Base-by-base conservation (phyloP, 2,329 filamentous ascomycete species). In the Volutella citrinella region DNA sequence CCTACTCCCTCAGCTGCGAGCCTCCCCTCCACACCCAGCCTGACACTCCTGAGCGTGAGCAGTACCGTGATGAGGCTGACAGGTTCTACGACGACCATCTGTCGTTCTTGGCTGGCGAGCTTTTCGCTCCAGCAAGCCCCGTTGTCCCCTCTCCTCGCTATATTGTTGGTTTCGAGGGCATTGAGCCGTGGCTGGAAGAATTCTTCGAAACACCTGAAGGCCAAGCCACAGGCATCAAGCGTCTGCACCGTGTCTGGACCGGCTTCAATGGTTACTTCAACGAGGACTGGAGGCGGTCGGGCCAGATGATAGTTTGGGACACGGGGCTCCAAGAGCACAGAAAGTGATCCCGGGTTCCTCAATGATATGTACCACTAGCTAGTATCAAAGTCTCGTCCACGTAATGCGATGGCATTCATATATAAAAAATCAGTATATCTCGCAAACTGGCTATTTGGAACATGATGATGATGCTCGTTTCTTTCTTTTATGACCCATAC, bases 21-120 rank as follows among this genome's bases (percentile, higher is more conserved):
- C 93, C 93, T 3, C 93, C 93, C 0, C 65, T 98, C 10, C 66
- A 82, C 50, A 77, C 78, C 0, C 57, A 57, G 3, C 71, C 89
- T 1, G 68, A 73, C 17, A 69, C 75, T 0, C 59, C 63, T 6
- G 75, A 86, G 55, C 79, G 90, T 25, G 68, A 65, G 2, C 55
- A 55, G 3, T 98, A 98, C 61, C 67, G 84, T 12, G 90, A 96
- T 58, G 91, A 98, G 67, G 90, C 89, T 7, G 90, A 95, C 57
- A 74, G 82, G 27, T 98, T 98, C 67, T 97, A 95, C 63, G 75
- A 84, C 41, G 78, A 82, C 15, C 58, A 64, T 10, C 6, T 57
- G 45, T 19, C 46, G 1, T 91, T 87, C 51, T 55, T 90, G 19
- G 46, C 62, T 37, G 46, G 58, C 27, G 63, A 77, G 66, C 54